Base-by-base conservation (phyloP, 495 filamentous ascomycete genomes). In the Xylaria intraflava region DNA sequence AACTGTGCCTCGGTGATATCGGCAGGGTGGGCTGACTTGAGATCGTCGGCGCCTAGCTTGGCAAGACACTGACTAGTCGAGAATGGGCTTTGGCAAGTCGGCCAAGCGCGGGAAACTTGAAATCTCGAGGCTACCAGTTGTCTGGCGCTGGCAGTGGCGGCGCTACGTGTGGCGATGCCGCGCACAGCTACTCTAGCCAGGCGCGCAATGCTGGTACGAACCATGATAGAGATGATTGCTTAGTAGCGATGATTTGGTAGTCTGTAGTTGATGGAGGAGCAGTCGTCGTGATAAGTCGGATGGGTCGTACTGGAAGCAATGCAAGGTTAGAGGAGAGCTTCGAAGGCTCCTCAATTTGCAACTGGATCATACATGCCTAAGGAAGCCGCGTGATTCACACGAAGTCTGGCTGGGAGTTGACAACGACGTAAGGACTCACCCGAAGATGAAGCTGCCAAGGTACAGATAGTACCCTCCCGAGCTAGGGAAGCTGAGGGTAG, bases 1-100 rank as follows among this genome's bases (percentile, higher is more conserved):
- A 77, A 83, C 49, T 72, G 56, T 8, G 46, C 49, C 1, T 66
- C 63, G 9, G 71, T 68, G 22, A 80, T 63, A 3, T 65, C 31
- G 20, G 69, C 67, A 4, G 68, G 51, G 5, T 49, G 44, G 44
- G 53, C 42, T 16, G 60, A 50, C n/a, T 52, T 38, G 23, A 62
- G 55, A 0, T 58, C 56, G 17, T 58, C 58, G 7, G 56, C 19
- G 1, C 55, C 27, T 39, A 60, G 53, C 26, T 61, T 53, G 6
- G 51, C 55, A 9, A 61, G 58, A 16, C 64, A 60, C 12, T 63
- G 53, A 42, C 58, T 62, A 3, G 51, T 47, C 24, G 61, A 55
- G 35, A 64, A 62, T 7, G 3, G 35, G 11, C 51, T 54, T 6
- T 6, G 23, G 47, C 1, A 5, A 45, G 30, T 49, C 20, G 45